Evolutionary conservation across 2,329 filamentous ascomycete species (phyloP), one percentile per base, ranked within the genome.

Genomic region (Emmonsiellopsis sp.): DNA sequence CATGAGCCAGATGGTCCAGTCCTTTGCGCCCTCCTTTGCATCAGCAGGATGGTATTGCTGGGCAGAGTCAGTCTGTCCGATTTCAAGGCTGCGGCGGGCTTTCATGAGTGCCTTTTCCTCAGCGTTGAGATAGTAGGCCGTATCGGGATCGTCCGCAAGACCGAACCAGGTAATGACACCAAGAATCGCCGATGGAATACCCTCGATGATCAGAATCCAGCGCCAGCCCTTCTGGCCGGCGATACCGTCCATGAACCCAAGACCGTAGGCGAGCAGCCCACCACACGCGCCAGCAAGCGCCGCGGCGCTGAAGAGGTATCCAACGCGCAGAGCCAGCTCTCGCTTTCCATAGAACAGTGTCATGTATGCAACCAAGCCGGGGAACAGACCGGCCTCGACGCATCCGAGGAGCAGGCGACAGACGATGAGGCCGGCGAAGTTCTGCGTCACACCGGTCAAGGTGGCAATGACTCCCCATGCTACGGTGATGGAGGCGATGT

Each of bases 1-100:
- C 65, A 89, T 89, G 1, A 78, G 70, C 76, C 83, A 89, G 26
- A 88, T 80, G 65, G 86, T 89, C 85, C 85, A 89, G 67, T 92
- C 87, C 58, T 74, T 78, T 55, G 87, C 81, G 0, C 83, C 85
- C 53, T 79, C 79, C 58, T 76, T 71, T 63, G 88, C 84, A 62
- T 91, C 87, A 7, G 70, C 66, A 69, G 78, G 81, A 58, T 81
- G 76, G 58, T 83, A 80, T 31, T 76, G 69, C 40, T 80, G 73
- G 0, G 76, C 76, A 2, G 73, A 74, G 26, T 72, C 70, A 0
- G 72, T 76, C 46, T 75, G 71, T 4, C 74, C 74, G 26, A 76
- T 71, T 59, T 84, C 75, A 0, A 75, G 72, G 13, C 70, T 69
- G n/a, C 79, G 74, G 2, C 77, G 71, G 2, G 69, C 64, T 1